These are phyloP conservation scores for Medicago truncatula DNA, from an alignment of 306 rosid genomes.

Conservation along the genomic window DNA sequence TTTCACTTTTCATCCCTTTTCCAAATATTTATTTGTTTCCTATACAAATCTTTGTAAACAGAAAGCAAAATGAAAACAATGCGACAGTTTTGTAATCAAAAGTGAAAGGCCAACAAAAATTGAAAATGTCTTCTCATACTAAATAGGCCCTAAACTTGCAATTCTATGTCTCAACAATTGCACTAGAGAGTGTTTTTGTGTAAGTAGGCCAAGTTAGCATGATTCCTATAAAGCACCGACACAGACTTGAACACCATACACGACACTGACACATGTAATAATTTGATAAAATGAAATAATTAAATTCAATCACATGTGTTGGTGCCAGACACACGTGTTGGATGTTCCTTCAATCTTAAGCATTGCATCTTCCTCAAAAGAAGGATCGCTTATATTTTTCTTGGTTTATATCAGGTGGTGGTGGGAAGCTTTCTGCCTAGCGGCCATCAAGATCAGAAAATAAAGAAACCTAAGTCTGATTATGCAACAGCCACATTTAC, in stretches of 20 bases:
- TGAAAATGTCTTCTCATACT: not conserved
- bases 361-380: constrained; percentile 5
- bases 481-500: constrained; percentile 30
- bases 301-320: not conserved
- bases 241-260: not conserved
- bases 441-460: constrained; percentile 65
- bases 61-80: not conserved
- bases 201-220: constrained; percentile 5
- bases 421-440: constrained; percentile 84
- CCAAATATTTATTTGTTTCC: not conserved
- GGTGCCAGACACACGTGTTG: not conserved
- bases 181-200: not conserved
- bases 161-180: not conserved
- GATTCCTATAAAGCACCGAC: not conserved
- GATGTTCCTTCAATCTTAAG: not conserved
- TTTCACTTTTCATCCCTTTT: not conserved
- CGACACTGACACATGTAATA: not conserved
- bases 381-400: not conserved
- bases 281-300: not conserved
- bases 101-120: not conserved
- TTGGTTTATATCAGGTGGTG: constrained; percentile 62
- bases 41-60: not conserved
- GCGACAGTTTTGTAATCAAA: not conserved
- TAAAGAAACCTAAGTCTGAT: constrained; percentile 64
- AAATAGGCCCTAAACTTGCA: not conserved